These are phyloP conservation scores for Trichoderma sp. DNA, from an alignment of 2,329 filamentous ascomycete genomes.

Conservation along the genomic window DNA sequence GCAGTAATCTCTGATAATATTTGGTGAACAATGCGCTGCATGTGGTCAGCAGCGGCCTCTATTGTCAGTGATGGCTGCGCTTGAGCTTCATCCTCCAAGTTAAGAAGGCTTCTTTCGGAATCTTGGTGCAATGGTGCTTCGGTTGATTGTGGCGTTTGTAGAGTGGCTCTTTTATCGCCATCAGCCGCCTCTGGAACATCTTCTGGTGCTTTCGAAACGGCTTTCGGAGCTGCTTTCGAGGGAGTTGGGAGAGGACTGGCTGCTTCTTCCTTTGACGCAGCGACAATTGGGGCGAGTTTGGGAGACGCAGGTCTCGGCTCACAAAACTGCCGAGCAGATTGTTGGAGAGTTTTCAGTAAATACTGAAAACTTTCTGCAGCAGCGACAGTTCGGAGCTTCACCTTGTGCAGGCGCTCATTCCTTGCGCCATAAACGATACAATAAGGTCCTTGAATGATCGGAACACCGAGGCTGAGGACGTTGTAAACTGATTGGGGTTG, in stretches of 20 bases:
- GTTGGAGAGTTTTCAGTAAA: conserved; percentile 21
- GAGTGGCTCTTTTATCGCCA: background rate
- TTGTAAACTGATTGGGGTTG: conserved; percentile 22
- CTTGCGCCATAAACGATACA: conserved; percentile 24
- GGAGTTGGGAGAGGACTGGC: background rate
- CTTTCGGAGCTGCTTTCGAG: background rate
- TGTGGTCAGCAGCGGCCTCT: conserved; percentile 22
- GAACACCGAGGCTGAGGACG: conserved; percentile 25
- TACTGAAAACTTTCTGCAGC: conserved; percentile 22
- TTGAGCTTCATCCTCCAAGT: background rate
- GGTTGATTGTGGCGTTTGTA: background rate
- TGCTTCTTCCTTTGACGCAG: background rate
- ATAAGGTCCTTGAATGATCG: conserved; percentile 23
- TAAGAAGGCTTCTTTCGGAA: background rate
- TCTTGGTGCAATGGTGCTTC: background rate
- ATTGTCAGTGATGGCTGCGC: background rate
- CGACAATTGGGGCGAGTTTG: background rate
- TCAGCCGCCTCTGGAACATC: background rate
- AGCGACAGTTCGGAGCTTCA: conserved; percentile 23
- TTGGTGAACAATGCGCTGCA: conserved; percentile 19
- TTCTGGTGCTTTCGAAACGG: background rate
- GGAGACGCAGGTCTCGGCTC: background rate
- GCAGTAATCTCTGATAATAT: conserved; percentile 22
- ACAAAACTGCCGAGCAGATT: conserved; percentile 11
- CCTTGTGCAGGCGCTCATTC: conserved; percentile 8